These are phyloP conservation scores for Logfia minima DNA, from an alignment of 129 eudicot genomes.

Conservation along the genomic window DNA sequence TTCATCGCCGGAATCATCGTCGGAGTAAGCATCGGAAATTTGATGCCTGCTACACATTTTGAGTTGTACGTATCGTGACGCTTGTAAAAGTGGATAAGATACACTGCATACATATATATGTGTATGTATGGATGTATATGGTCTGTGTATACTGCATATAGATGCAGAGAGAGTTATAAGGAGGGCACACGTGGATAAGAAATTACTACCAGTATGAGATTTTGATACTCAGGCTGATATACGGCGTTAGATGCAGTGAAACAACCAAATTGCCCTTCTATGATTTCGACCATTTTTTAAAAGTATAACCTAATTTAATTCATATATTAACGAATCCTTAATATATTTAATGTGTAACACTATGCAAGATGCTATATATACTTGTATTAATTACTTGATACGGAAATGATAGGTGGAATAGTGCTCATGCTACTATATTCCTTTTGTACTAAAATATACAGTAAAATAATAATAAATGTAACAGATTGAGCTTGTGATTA, in stretches of 20 bases:
- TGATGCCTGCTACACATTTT: slow-evolving; percentile 31
- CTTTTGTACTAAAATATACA: too few relatives aligned
- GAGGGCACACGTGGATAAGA: slow-evolving; percentile 28
- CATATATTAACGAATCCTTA: too few relatives aligned
- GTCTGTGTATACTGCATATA: too few relatives aligned
- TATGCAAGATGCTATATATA: background rate
- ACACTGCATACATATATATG: background rate
- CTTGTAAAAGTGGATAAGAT: slow-evolving; percentile 10
- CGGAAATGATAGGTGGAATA: background rate
- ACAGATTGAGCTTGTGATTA: too few relatives aligned
- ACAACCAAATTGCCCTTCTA: slow-evolving; percentile 15
- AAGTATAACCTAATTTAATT: background rate
- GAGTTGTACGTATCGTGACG: background rate
- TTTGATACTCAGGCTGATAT: slow-evolving; percentile 8
- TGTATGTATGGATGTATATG: too few relatives aligned
- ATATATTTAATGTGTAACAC: too few relatives aligned
- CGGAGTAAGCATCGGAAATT: slow-evolving; percentile 28
- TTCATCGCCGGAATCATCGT: slow-evolving; percentile 26
- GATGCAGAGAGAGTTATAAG: background rate
- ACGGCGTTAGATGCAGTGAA: background rate
- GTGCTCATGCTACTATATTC: too few relatives aligned
- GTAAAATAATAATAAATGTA: too few relatives aligned
- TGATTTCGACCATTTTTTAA: background rate
- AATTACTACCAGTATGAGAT: slow-evolving; percentile 23
- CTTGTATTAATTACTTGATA: too few relatives aligned